Evolutionary conservation across 2,329 filamentous ascomycete genomes (phyloP), one percentile per base, ranked within the genome.

Genomic region (Cryphonectria japonica): DNA sequence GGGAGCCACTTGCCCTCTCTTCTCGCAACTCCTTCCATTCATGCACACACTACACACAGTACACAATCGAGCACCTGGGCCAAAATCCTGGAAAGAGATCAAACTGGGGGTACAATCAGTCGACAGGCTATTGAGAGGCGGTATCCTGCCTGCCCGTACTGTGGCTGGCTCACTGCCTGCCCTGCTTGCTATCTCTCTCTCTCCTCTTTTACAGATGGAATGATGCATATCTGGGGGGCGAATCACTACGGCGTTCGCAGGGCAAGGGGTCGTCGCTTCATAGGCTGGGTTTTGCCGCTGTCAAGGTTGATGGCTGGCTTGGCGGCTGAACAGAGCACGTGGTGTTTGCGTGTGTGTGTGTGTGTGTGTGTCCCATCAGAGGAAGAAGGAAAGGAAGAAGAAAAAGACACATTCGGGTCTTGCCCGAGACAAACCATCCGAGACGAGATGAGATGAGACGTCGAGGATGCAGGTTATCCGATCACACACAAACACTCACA

Each of bases 301-400:
- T 69, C 66, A 69, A 63, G 16, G 43, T 63, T 54, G n/a, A 68
- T 41, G 59, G 69, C 57, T 34, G 50, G 64, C 64, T 52, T 64
- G 60, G 69, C 69, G 57, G 67, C 67, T 67, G 34, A 64, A 37
- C 46, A 34, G 34, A 29, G 52, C 52, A 57, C 52, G 52, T 57
- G 52, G 52, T n/a, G 29, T 52, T 43, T 62, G 62, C n/a, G 22
- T 9, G 46, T 32, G 19, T 61, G 34, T 16, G 26, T 39, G 5
- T 57, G 43, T 46, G 43, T 46, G 43, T 46, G 43, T 7, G 16
- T 7, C 46, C 5, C 19, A 50, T 50, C 46, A 14, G 11, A 41
- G 37, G 37, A 16, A 43, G 41, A 16, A 41, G 41, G 11, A 43
- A 4, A 43, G 19, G 9, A 50, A 19, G 46, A 50, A 50, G 6